Percentiles rank a stretch among this genome's conserved stretches.
phyloP scores from a whole-genome alignment of 352 stramenopile genomes.

The Phytophthora hybrid region DNA sequence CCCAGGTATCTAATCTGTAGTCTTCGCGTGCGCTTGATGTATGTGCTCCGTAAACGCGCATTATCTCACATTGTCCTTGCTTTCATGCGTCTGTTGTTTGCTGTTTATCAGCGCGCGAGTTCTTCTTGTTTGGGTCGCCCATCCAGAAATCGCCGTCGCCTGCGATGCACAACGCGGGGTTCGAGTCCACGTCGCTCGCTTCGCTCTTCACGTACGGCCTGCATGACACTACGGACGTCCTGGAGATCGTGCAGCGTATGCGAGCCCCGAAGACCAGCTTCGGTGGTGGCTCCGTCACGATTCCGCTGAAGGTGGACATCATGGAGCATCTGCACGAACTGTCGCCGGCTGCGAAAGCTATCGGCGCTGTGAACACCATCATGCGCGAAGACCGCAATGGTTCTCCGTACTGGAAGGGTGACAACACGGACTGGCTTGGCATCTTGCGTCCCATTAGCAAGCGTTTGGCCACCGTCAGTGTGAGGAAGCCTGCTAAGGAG shows the following conservation, averaged over 20 bases:
- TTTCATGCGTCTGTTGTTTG: slow-evolving; percentile 26
- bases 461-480: slow-evolving; percentile 40
- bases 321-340: slow-evolving; percentile 95
- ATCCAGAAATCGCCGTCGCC: slow-evolving; percentile 97
- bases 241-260: slow-evolving; percentile 60
- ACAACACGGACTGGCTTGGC: slow-evolving; percentile 99
- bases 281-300: slow-evolving; percentile 97
- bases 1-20: slow-evolving; percentile 71
- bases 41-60: slow-evolving; percentile 29
- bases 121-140: slow-evolving; percentile 97
- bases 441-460: slow-evolving; percentile 94
- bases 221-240: slow-evolving; percentile 67
- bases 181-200: slow-evolving; percentile 85
- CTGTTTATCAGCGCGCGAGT: slow-evolving; percentile 66
- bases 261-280: slow-evolving; percentile 64
- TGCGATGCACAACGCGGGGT: slow-evolving; percentile 97
- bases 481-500: slow-evolving; percentile 26
- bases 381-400: slow-evolving; percentile 71
- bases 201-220: slow-evolving; percentile 91
- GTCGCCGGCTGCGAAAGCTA: slow-evolving; percentile 92
- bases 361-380: slow-evolving; percentile 99
- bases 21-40: slow-evolving; percentile 17
- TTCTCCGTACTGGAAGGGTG: slow-evolving; percentile 73
- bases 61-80: slow-evolving; percentile 31
- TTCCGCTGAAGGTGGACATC: slow-evolving; percentile 97